A percentile compares a stretch with the other conserved stretches of the same genome.
Conservation (phyloP, 208 protist species). For the Angomonas desouzai region DNA sequence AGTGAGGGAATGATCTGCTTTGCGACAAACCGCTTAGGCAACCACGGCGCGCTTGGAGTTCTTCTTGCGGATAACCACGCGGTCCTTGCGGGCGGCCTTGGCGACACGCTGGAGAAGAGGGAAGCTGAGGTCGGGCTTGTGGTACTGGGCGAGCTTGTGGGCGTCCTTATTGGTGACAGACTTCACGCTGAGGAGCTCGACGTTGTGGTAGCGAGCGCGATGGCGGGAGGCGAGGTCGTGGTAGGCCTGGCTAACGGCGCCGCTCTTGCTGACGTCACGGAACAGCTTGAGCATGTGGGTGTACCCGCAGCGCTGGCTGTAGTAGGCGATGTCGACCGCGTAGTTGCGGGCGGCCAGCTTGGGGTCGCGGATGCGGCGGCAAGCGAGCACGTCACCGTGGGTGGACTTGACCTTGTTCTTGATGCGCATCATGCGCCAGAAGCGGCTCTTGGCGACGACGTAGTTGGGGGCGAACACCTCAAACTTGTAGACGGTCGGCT, state of each 20-base stretch:
- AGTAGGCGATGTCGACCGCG: slow-evolving; percentile 97
- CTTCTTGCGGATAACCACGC: slow-evolving; percentile 83
- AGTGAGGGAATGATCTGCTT: slow-evolving; percentile 11
- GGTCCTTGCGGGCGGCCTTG: slow-evolving; percentile 76
- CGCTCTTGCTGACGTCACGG: slow-evolving; percentile 94
- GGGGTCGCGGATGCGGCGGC: slow-evolving; percentile 95
- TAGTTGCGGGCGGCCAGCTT: slow-evolving; percentile 98
- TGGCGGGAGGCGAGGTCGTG: slow-evolving; percentile 97
- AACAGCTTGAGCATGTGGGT: slow-evolving; percentile 99
- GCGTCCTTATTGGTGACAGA: slow-evolving; percentile 86
- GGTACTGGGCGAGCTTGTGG: slow-evolving; percentile 90
- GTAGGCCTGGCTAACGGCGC: slow-evolving; percentile 97
- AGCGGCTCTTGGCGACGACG: slow-evolving; percentile 97
- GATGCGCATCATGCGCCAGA: slow-evolving; percentile 99
- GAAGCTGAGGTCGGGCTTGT: slow-evolving; percentile 92
- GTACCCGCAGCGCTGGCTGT: slow-evolving; percentile 97
- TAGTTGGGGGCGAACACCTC: slow-evolving; percentile 98
- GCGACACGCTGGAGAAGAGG: slow-evolving; percentile 91
- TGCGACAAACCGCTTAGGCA: slow-evolving; percentile 26
- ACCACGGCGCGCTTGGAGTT: slow-evolving; percentile 78
- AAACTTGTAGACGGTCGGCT: slow-evolving; percentile 98
- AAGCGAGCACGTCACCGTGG: slow-evolving; percentile 95
- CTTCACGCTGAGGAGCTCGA: slow-evolving; percentile 96
- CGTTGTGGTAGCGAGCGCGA: slow-evolving; percentile 91
- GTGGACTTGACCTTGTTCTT: slow-evolving; percentile 98